Conservation (phyloP, 495 filamentous ascomycete species). For the Aspergillus taichungensis region DNA sequence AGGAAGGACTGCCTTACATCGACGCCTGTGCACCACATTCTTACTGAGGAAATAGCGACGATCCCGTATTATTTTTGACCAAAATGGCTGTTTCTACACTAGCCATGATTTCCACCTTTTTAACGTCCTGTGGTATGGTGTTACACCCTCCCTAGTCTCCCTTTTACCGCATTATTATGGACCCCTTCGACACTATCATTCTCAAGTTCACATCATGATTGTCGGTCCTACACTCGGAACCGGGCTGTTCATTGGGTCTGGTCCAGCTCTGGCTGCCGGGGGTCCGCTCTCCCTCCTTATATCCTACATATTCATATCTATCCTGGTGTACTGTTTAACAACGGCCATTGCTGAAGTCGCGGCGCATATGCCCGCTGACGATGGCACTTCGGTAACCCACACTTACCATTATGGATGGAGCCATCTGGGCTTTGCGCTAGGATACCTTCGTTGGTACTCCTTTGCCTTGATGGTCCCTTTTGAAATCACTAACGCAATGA, state of each 20-base stretch:
- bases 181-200: conserved; percentile 5
- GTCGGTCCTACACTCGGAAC: conserved; percentile 32
- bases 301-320: conserved; percentile 38
- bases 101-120: too few species aligned
- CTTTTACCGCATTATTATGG: not conserved
- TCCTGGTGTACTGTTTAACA: conserved; percentile 53
- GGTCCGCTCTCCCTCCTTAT: conserved; percentile 32
- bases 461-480: conserved; percentile 58
- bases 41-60: too few species aligned
- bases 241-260: conserved; percentile 31
- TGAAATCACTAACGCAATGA: conserved; percentile 76
- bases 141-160: too few species aligned
- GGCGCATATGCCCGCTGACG: conserved; percentile 44
- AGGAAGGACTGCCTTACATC: not conserved
- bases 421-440: conserved; percentile 46
- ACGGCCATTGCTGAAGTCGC: conserved; percentile 55
- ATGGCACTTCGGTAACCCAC: conserved; percentile 50
- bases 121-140: too few species aligned
- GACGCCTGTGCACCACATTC: too few species aligned
- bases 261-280: conserved; percentile 31
- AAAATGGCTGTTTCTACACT: too few species aligned
- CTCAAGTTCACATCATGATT: conserved; percentile 17
- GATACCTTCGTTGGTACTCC: conserved; percentile 50
- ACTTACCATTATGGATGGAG: conserved; percentile 43
- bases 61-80: too few species aligned